phyloP scores from a whole-genome alignment of 78 protist genomes.

The slime mould (Dictyostelium discoideum) region DNA sequence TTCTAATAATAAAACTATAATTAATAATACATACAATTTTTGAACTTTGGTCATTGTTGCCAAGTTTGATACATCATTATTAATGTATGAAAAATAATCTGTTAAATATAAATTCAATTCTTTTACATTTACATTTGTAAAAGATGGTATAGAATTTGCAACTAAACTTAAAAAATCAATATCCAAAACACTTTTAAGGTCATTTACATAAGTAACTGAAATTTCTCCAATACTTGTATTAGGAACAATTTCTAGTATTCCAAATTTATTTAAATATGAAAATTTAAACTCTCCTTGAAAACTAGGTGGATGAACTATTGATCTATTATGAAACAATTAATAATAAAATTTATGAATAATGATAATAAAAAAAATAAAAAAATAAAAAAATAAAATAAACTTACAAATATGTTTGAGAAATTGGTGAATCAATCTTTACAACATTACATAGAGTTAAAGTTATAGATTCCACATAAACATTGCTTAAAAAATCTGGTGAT shows the following conservation, averaged over 20 bases:
- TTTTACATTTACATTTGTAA: background rate
- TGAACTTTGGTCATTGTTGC: background rate
- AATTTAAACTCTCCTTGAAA: background rate
- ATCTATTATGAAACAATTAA: background rate
- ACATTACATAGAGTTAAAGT: background rate
- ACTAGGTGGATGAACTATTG: background rate
- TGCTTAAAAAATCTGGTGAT: background rate
- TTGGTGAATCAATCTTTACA: background rate
- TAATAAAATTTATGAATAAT: too few relatives aligned
- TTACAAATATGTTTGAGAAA: background rate
- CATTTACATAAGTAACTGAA: background rate
- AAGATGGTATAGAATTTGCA: background rate
- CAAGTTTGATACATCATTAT: background rate
- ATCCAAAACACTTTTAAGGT: background rate
- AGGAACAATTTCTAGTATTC: background rate
- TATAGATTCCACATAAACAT: background rate
- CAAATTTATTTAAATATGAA: background rate
- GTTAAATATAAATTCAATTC: background rate
- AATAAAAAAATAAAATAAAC: background rate
- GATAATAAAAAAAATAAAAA: too few relatives aligned
- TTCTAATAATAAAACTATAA: too few relatives aligned
- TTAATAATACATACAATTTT: background rate
- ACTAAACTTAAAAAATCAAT: background rate
- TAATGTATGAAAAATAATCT: background rate
- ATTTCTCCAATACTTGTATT: background rate